These are phyloP conservation scores for Pseudocercospora fuligena DNA, from an alignment of 2,329 filamentous ascomycete genomes.

Conservation along the genomic window DNA sequence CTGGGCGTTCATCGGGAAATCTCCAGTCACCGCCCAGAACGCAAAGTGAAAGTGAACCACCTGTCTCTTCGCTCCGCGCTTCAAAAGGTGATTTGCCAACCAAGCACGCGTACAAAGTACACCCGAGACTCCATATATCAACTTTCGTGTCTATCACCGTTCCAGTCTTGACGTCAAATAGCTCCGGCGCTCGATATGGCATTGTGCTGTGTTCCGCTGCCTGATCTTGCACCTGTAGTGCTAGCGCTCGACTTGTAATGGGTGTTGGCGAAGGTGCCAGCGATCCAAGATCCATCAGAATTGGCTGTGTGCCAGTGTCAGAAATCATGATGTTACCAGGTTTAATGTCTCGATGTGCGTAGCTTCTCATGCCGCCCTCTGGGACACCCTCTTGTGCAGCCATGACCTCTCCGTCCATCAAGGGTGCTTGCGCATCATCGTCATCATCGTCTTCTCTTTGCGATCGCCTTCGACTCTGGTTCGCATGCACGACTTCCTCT, in stretches of 20 bases:
- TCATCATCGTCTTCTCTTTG: conserved; percentile 52
- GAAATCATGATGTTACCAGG: conserved; percentile 99
- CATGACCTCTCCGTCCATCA: conserved; percentile 75
- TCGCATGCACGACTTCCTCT: conserved; percentile 53
- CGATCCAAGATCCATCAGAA: conserved; percentile 97
- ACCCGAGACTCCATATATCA: conserved; percentile 96
- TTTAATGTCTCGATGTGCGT: conserved; percentile 96
- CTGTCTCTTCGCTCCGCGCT: conserved; percentile 92
- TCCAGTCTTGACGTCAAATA: conserved; percentile 97
- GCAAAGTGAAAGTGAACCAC: conserved; percentile 89
- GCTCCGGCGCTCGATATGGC: conserved; percentile 95
- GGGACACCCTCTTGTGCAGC: conserved; percentile 69
- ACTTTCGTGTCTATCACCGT: conserved; percentile 92
- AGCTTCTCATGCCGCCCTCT: conserved; percentile 74
- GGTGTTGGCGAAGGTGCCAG: conserved; percentile 84
- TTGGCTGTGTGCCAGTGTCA: conserved; percentile 83
- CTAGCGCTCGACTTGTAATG: conserved; percentile 87
- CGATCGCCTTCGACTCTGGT: conserved; percentile 48
- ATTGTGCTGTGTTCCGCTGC: conserved; percentile 97
- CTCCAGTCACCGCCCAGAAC: conserved; percentile 94
- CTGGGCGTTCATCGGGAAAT: conserved; percentile 84
- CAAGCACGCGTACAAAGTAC: conserved; percentile 95
- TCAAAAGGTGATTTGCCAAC: conserved; percentile 98
- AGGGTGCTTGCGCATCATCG: conserved; percentile 76
- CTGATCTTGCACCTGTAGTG: conserved; percentile 89